Base-by-base conservation (phyloP, 148 eudicot species). In the Bassia scoparia region DNA sequence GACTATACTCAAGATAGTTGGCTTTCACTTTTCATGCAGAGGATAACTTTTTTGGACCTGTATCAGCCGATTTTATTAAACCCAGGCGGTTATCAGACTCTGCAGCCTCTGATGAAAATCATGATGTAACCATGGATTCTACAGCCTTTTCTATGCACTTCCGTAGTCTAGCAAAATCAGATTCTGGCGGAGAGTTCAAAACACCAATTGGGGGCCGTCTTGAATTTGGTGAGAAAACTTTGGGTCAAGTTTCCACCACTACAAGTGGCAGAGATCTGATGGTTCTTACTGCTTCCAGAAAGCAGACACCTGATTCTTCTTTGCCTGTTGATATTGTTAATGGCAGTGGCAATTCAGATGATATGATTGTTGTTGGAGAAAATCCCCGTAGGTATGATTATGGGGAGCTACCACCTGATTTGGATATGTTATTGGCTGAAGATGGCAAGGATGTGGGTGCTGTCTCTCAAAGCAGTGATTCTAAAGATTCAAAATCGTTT, bases 81-180 rank as follows among this genome's bases (percentile, higher is more conserved):
- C 86, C 88, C 68, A 87, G 92, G 62, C 77, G 87, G 54, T 70
- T 90, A 48, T 92, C 94, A 58, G 90, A 86, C 74, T 95, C 98
- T 63, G 96, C 84, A 44, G 81, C 81, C 65, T 90, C 87, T 23
- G 92, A 95, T 79, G 94, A 83, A 21, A 78, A 82, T 77, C 96
- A 87, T 82, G 99, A 95, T 69, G 75, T 92, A 48, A 95, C 99
- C 1, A 88, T 95, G 99, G 99, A 95, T 86, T 95, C 99, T 75
- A 85, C 97, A 12, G 89, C 97, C 59, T 95, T 95, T 67, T 92
- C 99, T 68, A 89, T 89, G 93, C 96, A 95, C 78, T 95, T 79
- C 70, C 97, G 86, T 67, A 92, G 99, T 78, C 83, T 95, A 29
- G 97, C 90, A 55, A 84, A 79, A 74, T 89, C 94, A 72, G 96